Conservation (phyloP, 805 yeast genomes). For the Dipodascopsis uninucleata region DNA sequence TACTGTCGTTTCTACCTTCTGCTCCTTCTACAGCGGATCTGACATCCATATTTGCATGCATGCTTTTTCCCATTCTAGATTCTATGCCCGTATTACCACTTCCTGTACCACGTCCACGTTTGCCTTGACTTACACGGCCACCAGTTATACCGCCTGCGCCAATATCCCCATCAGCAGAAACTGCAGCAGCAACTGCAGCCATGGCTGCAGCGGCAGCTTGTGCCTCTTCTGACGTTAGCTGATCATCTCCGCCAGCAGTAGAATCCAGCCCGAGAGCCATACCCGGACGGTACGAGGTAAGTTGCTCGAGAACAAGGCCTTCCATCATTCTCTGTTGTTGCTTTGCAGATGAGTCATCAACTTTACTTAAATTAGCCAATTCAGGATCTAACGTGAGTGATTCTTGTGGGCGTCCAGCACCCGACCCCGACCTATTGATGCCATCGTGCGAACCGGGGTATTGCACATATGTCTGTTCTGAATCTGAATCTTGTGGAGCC, state of each 20-base stretch:
- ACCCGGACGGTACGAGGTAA: constrained; percentile 7
- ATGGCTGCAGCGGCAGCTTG: constrained; percentile 21
- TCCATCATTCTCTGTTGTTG: constrained; percentile 1
- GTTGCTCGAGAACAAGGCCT: constrained; percentile 6
- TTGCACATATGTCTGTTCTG: no score
- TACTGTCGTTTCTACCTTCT: neutral
- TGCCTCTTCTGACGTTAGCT: constrained; percentile 16
- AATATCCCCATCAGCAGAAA: constrained; percentile 8
- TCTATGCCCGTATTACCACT: neutral
- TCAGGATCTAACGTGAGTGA: constrained; percentile 25
- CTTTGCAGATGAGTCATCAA: constrained; percentile 1
- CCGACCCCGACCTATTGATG: no score
- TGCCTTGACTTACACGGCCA: neutral
- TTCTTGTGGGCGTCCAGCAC: no score
- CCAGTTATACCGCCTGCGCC: neutral
- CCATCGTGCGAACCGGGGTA: no score
- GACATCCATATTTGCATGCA: neutral
- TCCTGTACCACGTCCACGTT: neutral
- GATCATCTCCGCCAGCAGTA: constrained; percentile 5
- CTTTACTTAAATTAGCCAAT: constrained; percentile 11
- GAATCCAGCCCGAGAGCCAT: no score
- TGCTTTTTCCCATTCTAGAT: neutral
- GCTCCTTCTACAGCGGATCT: neutral
- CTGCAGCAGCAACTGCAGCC: constrained; percentile 20
- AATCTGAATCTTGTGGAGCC: no score